These are phyloP conservation scores for Aschersonia sp. DNA, from an alignment of 2,329 filamentous ascomycete genomes.

Conservation along the genomic window DNA sequence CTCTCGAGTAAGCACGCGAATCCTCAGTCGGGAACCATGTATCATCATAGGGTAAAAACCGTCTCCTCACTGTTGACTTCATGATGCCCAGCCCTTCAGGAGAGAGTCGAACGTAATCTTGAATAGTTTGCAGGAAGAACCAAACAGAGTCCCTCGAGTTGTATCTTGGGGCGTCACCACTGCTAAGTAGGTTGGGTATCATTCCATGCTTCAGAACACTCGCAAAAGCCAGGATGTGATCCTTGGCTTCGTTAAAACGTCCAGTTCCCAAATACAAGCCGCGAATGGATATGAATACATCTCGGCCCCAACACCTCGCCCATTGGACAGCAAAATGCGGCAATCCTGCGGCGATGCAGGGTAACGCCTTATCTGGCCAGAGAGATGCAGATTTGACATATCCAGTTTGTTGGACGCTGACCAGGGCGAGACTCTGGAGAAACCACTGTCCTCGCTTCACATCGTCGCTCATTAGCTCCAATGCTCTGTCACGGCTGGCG, in stretches of 20 bases:
- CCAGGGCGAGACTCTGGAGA: constrained; percentile 75
- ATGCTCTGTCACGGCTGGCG: constrained; percentile 63
- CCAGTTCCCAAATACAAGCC: constrained; percentile 87
- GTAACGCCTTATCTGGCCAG: constrained; percentile 72
- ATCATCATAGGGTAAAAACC: constrained; percentile 91
- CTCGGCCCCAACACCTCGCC: constrained; percentile 94
- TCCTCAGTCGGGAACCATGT: constrained; percentile 83
- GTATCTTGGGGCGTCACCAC: constrained; percentile 76
- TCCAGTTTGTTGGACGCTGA: constrained; percentile 83
- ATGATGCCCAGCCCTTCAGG: constrained; percentile 64
- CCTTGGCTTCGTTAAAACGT: constrained; percentile 74
- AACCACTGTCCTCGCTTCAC: constrained; percentile 77
- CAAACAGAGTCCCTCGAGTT: constrained; percentile 94
- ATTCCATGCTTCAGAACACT: constrained; percentile 96
- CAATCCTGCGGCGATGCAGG: constrained; percentile 79
- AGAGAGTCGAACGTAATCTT: constrained; percentile 76
- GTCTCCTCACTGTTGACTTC: constrained; percentile 61
- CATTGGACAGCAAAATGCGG: constrained; percentile 90
- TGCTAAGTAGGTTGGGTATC: constrained; percentile 87
- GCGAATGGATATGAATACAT: constrained; percentile 90
- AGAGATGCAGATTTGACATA: constrained; percentile 81
- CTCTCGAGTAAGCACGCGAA: constrained; percentile 67
- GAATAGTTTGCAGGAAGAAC: constrained; percentile 95
- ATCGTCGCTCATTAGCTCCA: constrained; percentile 67
- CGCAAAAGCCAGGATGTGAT: constrained; percentile 89